Evolutionary conservation across 2,329 filamentous ascomycete genomes (phyloP), one percentile per base, ranked within the genome.

Genomic region (Beauveria bassiana): DNA sequence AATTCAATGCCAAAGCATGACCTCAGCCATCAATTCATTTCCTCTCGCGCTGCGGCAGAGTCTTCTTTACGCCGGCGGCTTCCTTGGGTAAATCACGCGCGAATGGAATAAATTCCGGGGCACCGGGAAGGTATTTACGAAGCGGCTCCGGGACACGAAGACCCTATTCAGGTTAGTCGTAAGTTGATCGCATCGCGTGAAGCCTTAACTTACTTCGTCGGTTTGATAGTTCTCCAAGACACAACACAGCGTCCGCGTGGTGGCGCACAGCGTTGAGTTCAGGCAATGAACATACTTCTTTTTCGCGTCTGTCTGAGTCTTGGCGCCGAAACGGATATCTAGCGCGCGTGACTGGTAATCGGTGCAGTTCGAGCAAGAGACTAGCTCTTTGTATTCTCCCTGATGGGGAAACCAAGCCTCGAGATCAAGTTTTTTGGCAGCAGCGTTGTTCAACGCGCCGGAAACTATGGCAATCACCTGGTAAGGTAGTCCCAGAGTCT

Each of bases 401-500:
- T 98, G 93, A 81, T 90, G 96, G 18, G 91, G 92, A 75, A 96
- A 96, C 91, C 92, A 96, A 3, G 95, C 93, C 74, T 99, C 95
- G 24, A 99, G 82, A 71, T 99, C 95, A 73, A 88, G 93, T 78
- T 99, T 99, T 83, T 96, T 97, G 31, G 91, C 81, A 16, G 79
- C 76, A 14, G 75, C 75, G 52, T 78, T 96, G 78, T 96, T 96
- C 70, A 99, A 78, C 0, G 95, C 95, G 5, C 93, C 93, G n/a
- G 91, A 96, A 62, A 98, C 95, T 66, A 99, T 99, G 59, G 89
- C 87, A 10, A 98, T 90, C 22, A 99, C 86, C 66, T 90, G 91
- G 78, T 97, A 97, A 1, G 95, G 93, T 47, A 99, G 82, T 0
- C 87, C 86, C 10, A 99, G 83, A 20, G 89, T 91, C 79, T 96